Evolutionary conservation across 1,284 basidiomycete genomes (phyloP).

Genomic region (Trichosporon sp.): DNA sequence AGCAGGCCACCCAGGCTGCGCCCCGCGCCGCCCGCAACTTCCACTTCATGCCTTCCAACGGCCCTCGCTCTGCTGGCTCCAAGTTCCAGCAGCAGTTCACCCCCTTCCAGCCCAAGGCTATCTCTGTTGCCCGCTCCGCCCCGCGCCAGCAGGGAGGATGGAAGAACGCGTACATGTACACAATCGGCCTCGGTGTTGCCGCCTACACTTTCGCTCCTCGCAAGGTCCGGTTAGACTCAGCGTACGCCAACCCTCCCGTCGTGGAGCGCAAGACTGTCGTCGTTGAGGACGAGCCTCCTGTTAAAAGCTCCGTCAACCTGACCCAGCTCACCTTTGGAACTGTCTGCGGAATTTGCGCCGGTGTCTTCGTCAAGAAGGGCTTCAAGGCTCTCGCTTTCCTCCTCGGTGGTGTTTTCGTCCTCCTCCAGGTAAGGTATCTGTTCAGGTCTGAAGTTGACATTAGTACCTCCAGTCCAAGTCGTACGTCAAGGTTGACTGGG

Average conservation of each 20-base stretch:
- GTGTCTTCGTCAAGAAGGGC: slow-evolving; percentile 93
- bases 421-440: slow-evolving; percentile 70
- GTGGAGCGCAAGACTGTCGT: neutral
- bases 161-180: slow-evolving; percentile 33
- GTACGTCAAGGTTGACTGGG: slow-evolving; percentile 80
- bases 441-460: slow-evolving; percentile 12
- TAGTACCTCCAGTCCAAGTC: slow-evolving; percentile 76
- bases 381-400: slow-evolving; percentile 78
- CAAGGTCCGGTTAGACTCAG: slow-evolving; percentile 16
- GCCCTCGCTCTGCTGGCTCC: slow-evolving; percentile 18
- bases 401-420: slow-evolving; percentile 79
- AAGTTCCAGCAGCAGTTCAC: slow-evolving; percentile 33
- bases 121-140: slow-evolving; percentile 22
- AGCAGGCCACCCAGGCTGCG: slow-evolving; percentile 24
- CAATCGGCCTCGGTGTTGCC: slow-evolving; percentile 46
- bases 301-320: slow-evolving; percentile 69
- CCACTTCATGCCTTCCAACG: slow-evolving; percentile 32
- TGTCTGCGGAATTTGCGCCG: slow-evolving; percentile 81
- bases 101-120: slow-evolving; percentile 23
- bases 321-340: slow-evolving; percentile 87
- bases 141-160: neutral
- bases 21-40: slow-evolving; percentile 27
- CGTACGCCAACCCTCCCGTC: neutral
- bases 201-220: slow-evolving; percentile 30
- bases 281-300: slow-evolving; percentile 4